Base-by-base conservation (phyloP, 495 filamentous ascomycete genomes). In the Chaetomidium leptoderma region DNA sequence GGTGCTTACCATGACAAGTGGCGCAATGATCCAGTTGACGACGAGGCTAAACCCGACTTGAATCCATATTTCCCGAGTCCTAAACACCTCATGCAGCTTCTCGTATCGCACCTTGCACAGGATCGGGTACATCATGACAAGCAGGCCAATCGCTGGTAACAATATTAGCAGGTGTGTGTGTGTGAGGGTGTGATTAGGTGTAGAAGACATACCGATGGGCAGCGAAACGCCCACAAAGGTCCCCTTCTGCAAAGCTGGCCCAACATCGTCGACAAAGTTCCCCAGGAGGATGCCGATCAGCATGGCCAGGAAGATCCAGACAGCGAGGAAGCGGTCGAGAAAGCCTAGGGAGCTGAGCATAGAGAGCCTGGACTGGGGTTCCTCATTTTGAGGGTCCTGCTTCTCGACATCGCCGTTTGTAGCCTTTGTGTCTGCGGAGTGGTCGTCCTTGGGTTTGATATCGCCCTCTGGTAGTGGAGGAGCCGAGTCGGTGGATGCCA, bases 91-190 rank as follows among this genome's bases (percentile, higher is more conserved):
- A 68, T 92, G 89, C 40, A 97, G 71, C 0, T 78, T 81, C 70
- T 96, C 92, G 70, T 82, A 95, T 33, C 83, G 82, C n/a, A 96
- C 86, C 71, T 96, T 96, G 81, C 91, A 93, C 21, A 95, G 76
- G 59, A 95, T 95, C 0, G 91, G 91, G 64, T 95, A 95, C 91
- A 96, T 96, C 90, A 95, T 96, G 27, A 93, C 82, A 8, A 96
- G 79, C 19, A 96, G 76, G 13, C 91, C 91, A 58, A 92, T 71
- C 0, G 90, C 89, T 89, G 46, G 23, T 17, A 26, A 0, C 19
- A 26, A 0, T n/a, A 46, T 26, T 26, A n/a, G 43, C 14, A 43
- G 16, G 19, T 16, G 29, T 46, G 3, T 23, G 19, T 3, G 21
- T 13, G 39, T 7, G 17, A 6, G 3, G 19, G 24, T 2, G 19